Percentiles rank a stretch among this genome's conserved stretches.
These are phyloP conservation scores for Madurella mycetomatis DNA, from an alignment of 2,329 filamentous ascomycete species.

Conservation along the genomic window DNA sequence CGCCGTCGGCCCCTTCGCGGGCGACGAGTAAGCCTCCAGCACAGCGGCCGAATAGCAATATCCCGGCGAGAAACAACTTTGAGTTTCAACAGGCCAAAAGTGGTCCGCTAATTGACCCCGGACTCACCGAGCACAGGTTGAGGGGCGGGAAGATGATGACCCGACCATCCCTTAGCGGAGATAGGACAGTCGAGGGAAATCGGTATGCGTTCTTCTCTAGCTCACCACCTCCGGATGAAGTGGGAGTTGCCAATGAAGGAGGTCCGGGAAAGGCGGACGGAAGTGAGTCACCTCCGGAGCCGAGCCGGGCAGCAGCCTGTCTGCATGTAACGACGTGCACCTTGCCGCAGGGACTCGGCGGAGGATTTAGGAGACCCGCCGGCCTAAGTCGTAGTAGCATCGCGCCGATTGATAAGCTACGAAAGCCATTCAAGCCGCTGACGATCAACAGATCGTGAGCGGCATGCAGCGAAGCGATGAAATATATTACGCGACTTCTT, in stretches of 20 bases:
- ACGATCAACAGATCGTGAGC: slow-evolving; percentile 39
- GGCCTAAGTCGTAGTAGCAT: slow-evolving; percentile 40
- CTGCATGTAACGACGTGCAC: slow-evolving; percentile 51
- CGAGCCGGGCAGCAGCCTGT: slow-evolving; percentile 39
- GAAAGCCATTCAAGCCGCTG: slow-evolving; percentile 54
- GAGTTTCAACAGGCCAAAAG: slow-evolving; percentile 8
- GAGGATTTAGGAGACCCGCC: slow-evolving; percentile 41
- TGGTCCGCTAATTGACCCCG: slow-evolving; percentile 19
- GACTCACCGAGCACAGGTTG: slow-evolving; percentile 40
- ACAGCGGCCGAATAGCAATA: background rate
- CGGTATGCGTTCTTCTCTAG: slow-evolving; percentile 57
- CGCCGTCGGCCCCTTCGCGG: background rate
- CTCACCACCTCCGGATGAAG: slow-evolving; percentile 38
- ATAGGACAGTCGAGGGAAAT: slow-evolving; percentile 33
- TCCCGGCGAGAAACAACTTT: background rate
- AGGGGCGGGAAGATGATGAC: slow-evolving; percentile 33
- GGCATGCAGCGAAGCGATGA: background rate
- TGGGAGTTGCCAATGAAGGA: slow-evolving; percentile 14
- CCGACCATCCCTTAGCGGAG: slow-evolving; percentile 30
- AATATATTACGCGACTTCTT: no score
- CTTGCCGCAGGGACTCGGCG: slow-evolving; percentile 29
- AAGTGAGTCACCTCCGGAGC: slow-evolving; percentile 31
- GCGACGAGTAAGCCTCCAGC: background rate
- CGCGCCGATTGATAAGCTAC: slow-evolving; percentile 46
- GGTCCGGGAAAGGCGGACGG: slow-evolving; percentile 28